Conservation (phyloP, 2,329 filamentous ascomycete species). For the Neurospora sp. region DNA sequence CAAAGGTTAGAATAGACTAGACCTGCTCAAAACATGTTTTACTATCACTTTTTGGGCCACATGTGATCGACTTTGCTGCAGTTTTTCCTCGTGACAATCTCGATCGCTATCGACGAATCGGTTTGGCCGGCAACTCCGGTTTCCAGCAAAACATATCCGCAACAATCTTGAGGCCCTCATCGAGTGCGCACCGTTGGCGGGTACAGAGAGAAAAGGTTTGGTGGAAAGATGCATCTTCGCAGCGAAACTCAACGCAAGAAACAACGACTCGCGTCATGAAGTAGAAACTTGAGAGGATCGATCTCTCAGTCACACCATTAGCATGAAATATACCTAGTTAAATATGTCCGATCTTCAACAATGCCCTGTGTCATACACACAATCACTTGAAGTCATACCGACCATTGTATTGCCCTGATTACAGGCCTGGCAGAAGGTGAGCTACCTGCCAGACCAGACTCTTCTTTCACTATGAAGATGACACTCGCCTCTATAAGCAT, state of each 20-base stretch:
- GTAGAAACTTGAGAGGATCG: neutral
- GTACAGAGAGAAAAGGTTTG: too few species aligned
- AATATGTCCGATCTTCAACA: neutral
- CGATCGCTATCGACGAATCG: neutral
- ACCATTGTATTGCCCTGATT: too few species aligned
- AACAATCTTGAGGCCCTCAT: too few species aligned
- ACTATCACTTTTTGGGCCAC: neutral
- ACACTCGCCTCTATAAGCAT: too few species aligned
- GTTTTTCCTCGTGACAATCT: neutral
- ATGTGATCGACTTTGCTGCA: neutral
- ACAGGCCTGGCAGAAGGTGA: too few species aligned
- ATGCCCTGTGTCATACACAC: too few species aligned
- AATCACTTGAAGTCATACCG: too few species aligned
- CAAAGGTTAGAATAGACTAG: neutral
- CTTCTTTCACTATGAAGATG: too few species aligned
- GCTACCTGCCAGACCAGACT: too few species aligned
- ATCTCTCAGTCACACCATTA: neutral
- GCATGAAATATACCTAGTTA: neutral
- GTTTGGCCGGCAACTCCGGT: neutral
- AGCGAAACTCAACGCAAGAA: neutral
- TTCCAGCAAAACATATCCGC: neutral
- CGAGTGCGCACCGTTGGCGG: too few species aligned
- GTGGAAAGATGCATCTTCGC: too few species aligned
- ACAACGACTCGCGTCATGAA: neutral
- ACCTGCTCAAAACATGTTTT: neutral